These are phyloP conservation scores for Aspergillus ruber DNA, from an alignment of 2,329 filamentous ascomycete genomes.

Conservation along the genomic window DNA sequence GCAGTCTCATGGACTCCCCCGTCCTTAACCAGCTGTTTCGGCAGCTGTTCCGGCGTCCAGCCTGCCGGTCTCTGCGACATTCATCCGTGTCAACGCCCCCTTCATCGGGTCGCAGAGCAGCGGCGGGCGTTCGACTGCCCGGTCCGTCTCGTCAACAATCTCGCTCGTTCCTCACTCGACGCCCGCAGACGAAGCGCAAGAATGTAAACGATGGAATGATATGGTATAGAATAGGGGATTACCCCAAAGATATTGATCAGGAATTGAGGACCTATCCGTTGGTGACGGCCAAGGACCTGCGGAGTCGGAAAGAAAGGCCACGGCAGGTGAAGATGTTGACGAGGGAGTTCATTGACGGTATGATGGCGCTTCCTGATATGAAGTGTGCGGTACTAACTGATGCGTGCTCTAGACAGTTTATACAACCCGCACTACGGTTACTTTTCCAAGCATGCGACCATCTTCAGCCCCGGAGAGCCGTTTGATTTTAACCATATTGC, in stretches of 20 bases:
- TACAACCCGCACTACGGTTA: constrained; percentile 95
- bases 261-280: constrained; percentile 78
- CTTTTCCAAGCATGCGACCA: constrained; percentile 92
- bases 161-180: constrained; percentile 31
- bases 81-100: constrained; percentile 13
- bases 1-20: constrained; percentile 67
- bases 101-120: constrained; percentile 12
- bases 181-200: constrained; percentile 32
- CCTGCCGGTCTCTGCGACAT: constrained; percentile 52
- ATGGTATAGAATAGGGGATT: constrained; percentile 80
- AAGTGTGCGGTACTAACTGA: not conserved
- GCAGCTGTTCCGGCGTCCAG: constrained; percentile 72
- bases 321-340: constrained; percentile 92
- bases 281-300: constrained; percentile 75
- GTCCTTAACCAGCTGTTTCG: constrained; percentile 72
- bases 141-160: constrained; percentile 23
- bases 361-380: constrained; percentile 1
- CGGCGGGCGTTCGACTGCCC: constrained; percentile 14
- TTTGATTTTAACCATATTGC: constrained; percentile 78
- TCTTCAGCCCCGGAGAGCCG: constrained; percentile 86
- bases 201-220: constrained; percentile 54
- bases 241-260: constrained; percentile 68
- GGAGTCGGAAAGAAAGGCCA: constrained; percentile 66
- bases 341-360: constrained; percentile 94
- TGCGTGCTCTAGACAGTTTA: constrained; percentile 61